A percentile compares a stretch with the other conserved stretches of the same genome.
Conservation (phyloP, 371 early-diverging fungal species). For the Lichtheimia ramosa region DNA sequence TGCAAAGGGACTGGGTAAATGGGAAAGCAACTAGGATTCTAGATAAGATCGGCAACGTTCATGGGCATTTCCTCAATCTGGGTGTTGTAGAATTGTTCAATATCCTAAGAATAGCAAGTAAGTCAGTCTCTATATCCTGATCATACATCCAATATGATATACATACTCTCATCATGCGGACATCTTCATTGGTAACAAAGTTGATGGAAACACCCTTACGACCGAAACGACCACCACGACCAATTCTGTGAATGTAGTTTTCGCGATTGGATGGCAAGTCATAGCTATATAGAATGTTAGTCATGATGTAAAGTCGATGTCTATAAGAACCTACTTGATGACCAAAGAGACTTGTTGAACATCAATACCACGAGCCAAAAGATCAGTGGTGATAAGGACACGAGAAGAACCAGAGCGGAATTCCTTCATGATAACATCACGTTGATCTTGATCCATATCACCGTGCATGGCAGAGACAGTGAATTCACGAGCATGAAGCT, state of each 20-base stretch:
- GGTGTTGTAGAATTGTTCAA: constrained; percentile 98
- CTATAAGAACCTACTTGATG: constrained; percentile 34
- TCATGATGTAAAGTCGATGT: neutral
- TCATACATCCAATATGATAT: too few relatives aligned
- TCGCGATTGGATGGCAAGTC: constrained; percentile 96
- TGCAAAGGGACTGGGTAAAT: too few relatives aligned
- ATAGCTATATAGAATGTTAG: constrained; percentile 67
- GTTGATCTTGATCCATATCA: constrained; percentile 95
- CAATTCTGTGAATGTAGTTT: constrained; percentile 98
- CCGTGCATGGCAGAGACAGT: constrained; percentile 95
- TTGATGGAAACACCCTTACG: constrained; percentile 99
- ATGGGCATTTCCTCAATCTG: constrained; percentile 95
- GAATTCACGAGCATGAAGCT: constrained; percentile 80
- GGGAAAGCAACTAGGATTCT: constrained; percentile 9
- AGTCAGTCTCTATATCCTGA: neutral
- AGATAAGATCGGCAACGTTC: constrained; percentile 82
- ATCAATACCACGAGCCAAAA: constrained; percentile 99
- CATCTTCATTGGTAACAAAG: constrained; percentile 95
- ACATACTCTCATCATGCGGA: constrained; percentile 72
- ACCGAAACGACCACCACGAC: constrained; percentile 99
- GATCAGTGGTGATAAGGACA: constrained; percentile 97
- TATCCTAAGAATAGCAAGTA: constrained; percentile 28
- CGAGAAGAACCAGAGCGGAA: constrained; percentile 94
- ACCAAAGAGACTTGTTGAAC: constrained; percentile 99
- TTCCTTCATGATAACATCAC: constrained; percentile 96